Evolutionary conservation across 1,284 basidiomycete genomes (phyloP), one percentile per base, ranked within the genome.

Genomic region (Exobasidium cylindrosporum): DNA sequence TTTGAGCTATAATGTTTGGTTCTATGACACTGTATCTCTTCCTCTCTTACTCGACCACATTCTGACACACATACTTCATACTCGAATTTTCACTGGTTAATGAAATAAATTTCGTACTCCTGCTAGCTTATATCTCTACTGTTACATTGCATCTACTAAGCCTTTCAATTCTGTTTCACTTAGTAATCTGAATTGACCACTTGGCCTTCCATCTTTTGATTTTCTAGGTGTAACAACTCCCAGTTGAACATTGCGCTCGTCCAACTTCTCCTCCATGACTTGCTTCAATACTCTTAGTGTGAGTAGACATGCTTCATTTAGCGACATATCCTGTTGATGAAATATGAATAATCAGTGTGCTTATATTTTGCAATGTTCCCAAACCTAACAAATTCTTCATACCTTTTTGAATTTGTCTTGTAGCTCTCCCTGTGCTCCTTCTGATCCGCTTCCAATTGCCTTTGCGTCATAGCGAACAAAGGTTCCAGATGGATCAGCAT

Each of bases 211-310:
- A 45, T 76, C 72, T 57, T 73, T 69, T 30, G 73, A 61, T 28
- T 60, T 69, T 29, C 72, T 62, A 26, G 74, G 74, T 21, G 71
- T 73, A 47, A 79, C 77, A 13, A 85, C 86, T 50, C 95, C 94
- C 24, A 99, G 84, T 82, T 98, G 95, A 24, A 99, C 93, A 75
- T 98, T 98, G 83, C 96, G 91, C 78, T 96, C 91, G 82, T 97
- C 92, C 45, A 98, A 85, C 82, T 95, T 95, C 84, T 98, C 96
- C 82, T 99, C 96, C 96, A 98, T 99, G 54, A 99, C 96, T 83
- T 98, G 94, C 83, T 97, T 97, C 68, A 98, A 83, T 47, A 97
- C 91, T 67, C 88, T 88, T 65, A 98, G 83, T 11, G 91, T 89
- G 63, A 98, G 83, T 32, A 87, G 84, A 72, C 94, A 90, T 1